Percentiles rank a stretch among this genome's conserved stretches.
phyloP scores from a whole-genome alignment of 2,329 filamentous ascomycete species.

The Magnaporthiopsis poae region DNA sequence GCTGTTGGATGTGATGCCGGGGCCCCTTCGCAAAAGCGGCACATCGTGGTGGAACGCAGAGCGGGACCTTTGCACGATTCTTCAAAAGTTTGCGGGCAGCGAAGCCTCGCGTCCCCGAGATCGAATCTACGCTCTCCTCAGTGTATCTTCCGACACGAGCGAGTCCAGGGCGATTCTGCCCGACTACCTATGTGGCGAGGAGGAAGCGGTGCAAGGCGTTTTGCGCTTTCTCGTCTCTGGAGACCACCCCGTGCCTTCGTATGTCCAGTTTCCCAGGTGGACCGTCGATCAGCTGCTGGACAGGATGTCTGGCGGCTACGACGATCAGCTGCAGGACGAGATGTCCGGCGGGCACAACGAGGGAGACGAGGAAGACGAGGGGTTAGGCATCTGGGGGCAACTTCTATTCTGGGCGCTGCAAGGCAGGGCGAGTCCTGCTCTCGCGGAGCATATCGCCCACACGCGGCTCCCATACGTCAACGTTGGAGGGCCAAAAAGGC shows the following conservation, averaged over 20 bases:
- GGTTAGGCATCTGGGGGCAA: not conserved
- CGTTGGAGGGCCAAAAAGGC: no score
- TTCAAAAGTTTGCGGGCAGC: not conserved
- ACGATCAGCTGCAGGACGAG: no score
- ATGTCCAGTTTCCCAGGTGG: not conserved
- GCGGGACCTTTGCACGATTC: not conserved
- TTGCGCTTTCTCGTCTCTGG: not conserved
- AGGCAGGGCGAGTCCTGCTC: no score
- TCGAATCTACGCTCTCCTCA: not conserved
- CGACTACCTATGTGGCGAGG: not conserved
- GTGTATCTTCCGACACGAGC: not conserved
- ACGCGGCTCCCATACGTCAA: no score
- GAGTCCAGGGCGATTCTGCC: not conserved
- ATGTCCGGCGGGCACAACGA: no score
- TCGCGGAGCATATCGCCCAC: no score
- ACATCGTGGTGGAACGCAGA: not conserved
- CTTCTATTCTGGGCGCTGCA: not conserved
- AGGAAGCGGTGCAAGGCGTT: not conserved
- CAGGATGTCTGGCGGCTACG: not conserved
- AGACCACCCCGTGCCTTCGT: no score
- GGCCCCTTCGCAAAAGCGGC: not conserved
- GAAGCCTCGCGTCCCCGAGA: not conserved
- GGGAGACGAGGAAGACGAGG: no score
- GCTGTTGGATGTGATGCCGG: slow-evolving; percentile 2
- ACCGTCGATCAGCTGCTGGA: not conserved